phyloP scores from a whole-genome alignment of 345 rosid species.

The Brassica cretica region DNA sequence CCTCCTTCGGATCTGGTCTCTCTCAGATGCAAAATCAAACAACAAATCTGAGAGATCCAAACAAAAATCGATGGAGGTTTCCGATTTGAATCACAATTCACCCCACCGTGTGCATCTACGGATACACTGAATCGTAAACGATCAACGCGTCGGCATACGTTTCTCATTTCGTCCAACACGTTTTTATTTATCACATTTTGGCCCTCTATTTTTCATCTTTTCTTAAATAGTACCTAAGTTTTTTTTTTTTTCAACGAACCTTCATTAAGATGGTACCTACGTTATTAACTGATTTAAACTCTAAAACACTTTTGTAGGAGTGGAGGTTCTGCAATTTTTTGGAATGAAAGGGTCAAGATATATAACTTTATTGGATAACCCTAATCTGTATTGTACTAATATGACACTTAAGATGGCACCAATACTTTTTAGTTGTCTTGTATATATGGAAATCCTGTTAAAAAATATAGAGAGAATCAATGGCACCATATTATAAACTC shows the following conservation, averaged over 20 bases:
- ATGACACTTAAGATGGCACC: too few species aligned
- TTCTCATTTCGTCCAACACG: constrained; percentile 15
- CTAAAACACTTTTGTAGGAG: too few species aligned
- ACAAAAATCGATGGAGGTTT: neutral
- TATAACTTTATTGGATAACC: too few species aligned
- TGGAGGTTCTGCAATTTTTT: too few species aligned
- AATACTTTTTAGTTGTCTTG: too few species aligned
- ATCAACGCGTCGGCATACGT: constrained; percentile 25
- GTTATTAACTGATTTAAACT: neutral
- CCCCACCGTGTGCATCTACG: constrained; percentile 9
- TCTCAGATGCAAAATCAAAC: constrained; percentile 15
- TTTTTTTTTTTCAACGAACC: too few species aligned
- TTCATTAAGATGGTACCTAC: too few species aligned
- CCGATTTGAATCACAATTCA: constrained; percentile 10
- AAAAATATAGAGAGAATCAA: too few species aligned
- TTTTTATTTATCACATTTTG: constrained; percentile 16
- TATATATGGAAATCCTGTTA: too few species aligned
- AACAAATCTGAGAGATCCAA: neutral
- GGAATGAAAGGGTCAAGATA: too few species aligned
- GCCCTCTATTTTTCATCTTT: neutral
- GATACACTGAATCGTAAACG: constrained; percentile 11
- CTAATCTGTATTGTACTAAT: too few species aligned
- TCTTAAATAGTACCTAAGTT: neutral
- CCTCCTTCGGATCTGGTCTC: constrained; percentile 36
- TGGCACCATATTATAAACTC: too few species aligned